phyloP scores from a whole-genome alignment of 257 asterid genomes.

The Nicotiana tomentosiformis region DNA sequence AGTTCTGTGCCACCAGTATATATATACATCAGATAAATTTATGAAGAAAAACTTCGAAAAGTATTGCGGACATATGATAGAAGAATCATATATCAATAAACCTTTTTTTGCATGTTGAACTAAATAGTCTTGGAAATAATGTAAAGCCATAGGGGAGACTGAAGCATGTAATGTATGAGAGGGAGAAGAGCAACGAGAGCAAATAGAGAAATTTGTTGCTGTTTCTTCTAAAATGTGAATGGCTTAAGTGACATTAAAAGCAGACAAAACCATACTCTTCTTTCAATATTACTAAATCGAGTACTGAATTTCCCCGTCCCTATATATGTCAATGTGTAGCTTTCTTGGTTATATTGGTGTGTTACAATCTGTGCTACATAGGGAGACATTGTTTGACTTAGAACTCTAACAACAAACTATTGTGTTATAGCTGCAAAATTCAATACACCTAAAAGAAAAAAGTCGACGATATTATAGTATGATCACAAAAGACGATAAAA shows the following conservation, averaged over 20 bases:
- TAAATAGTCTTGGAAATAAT: not conserved
- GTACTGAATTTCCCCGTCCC: not conserved
- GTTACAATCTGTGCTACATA: not conserved
- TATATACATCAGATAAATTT: not conserved
- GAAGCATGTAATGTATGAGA: too few relatives aligned
- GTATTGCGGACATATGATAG: not conserved
- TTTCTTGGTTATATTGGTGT: too few relatives aligned
- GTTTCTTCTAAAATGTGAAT: too few relatives aligned
- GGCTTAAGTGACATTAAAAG: too few relatives aligned
- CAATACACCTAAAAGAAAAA: not conserved
- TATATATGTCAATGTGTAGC: not conserved
- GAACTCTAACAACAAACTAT: not conserved
- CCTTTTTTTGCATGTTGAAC: not conserved
- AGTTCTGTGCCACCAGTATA: constrained; percentile 48
- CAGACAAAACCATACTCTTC: too few relatives aligned
- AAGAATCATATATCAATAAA: too few relatives aligned
- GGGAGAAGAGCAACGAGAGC: too few relatives aligned
- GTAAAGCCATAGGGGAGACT: not conserved
- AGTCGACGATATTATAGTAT: not conserved
- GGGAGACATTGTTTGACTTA: not conserved
- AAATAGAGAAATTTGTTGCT: too few relatives aligned
- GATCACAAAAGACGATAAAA: not conserved
- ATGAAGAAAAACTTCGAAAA: not conserved
- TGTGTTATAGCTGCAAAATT: not conserved
- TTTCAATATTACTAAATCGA: too few relatives aligned